A percentile compares a stretch with the other conserved stretches of the same genome.
These are phyloP conservation scores for Aspergillus funiculosus DNA, from an alignment of 495 filamentous ascomycete genomes.

Conservation along the genomic window DNA sequence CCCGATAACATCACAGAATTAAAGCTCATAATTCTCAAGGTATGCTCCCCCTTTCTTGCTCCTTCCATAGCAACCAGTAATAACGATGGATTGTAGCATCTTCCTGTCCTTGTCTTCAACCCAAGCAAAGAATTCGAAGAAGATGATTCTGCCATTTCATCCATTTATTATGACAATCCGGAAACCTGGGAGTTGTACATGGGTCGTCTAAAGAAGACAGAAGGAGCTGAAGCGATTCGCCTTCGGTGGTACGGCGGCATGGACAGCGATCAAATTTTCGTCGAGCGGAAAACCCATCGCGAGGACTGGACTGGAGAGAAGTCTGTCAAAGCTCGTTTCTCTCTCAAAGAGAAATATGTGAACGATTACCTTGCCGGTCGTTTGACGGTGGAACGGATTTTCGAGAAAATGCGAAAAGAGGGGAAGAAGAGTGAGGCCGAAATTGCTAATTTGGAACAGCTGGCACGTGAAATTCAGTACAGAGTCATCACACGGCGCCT, in stretches of 20 bases:
- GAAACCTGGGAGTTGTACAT: conserved; percentile 91
- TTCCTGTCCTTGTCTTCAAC: conserved; percentile 97
- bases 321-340: conserved; percentile 94
- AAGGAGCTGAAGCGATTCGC: conserved; percentile 94
- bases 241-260: conserved; percentile 97
- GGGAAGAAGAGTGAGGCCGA: conserved; percentile 86
- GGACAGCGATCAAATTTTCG: conserved; percentile 89
- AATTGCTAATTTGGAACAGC: conserved; percentile 81
- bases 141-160: conserved; percentile 89
- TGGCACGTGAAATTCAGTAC: conserved; percentile 91
- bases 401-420: conserved; percentile 91
- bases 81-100: conserved; percentile 49
- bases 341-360: conserved; percentile 93
- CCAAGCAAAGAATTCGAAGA: conserved; percentile 91
- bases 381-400: conserved; percentile 72
- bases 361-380: conserved; percentile 81
- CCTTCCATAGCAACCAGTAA: background rate
- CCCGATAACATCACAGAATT: conserved; percentile 97
- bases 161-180: conserved; percentile 95
- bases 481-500: conserved; percentile 78
- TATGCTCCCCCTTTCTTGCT: conserved; percentile 14
- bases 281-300: conserved; percentile 96
- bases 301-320: conserved; percentile 99
- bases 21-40: conserved; percentile 93
- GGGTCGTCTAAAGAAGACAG: conserved; percentile 92